Evolutionary conservation across 306 rosid species (phyloP), one percentile per base, ranked within the genome.

Genomic region (Corylus avellana): DNA sequence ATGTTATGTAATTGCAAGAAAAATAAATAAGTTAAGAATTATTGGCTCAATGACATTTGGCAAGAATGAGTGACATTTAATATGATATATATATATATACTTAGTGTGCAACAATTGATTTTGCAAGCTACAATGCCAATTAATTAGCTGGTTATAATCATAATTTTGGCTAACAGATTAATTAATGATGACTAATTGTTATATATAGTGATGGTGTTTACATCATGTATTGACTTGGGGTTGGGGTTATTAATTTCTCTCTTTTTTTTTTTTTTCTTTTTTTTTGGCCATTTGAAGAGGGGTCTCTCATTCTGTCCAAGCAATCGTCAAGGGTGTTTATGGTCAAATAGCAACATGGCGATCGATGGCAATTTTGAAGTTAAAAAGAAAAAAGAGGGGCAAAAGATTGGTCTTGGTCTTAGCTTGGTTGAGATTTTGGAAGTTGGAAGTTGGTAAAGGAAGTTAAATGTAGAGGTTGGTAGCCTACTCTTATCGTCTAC

Each of bases 401-500:
- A 69, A 49, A 49, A 49, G 7, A 68, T 56, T 2, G 2, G 77
- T 68, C 51, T 11, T 27, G 12, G 4, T 8, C 18, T 67, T 67
- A 47, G 9, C 50, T 17, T 9, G 48, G 27, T 67, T 48, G 27
- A 18, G 25, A 58, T 8, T 58, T 58, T 58, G 13, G 4, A 57
- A 86, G 29, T 78, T 70, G 84, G 70, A 59, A 61, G 69, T n/a
- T 57, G 78, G 68, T 54, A 74, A 77, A 42, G 80, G 88, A 80
- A 80, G 85, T 72, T 89, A 81, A 77, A 79, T 84, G 83, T 73
- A 51, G 47, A 70, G 79, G 89, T 92, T 84, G 93, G 92, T 87
- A 90, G 87, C 97, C 92, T 84, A 87, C 90, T 75, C 90, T 86
- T 81, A 81, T 87, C 81, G 64, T 44, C 61, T 73, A 82, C 73